Percentiles rank a stretch among this genome's conserved stretches.
Conservation (phyloP, 2,329 filamentous ascomycete species). For the Hymenoscyphus fructigenus region DNA sequence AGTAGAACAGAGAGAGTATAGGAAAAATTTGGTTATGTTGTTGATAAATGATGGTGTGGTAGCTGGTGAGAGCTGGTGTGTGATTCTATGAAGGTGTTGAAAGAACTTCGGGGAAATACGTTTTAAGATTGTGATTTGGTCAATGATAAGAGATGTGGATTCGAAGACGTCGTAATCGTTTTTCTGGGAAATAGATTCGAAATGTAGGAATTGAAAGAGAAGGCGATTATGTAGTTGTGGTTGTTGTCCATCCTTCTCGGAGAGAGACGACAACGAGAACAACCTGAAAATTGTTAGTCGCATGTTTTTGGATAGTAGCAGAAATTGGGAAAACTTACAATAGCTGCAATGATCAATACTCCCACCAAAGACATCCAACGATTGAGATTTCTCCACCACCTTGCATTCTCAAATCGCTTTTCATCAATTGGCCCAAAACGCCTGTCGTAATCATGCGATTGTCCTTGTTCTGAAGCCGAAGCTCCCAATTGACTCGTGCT, state of each 20-base stretch:
- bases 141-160: background rate
- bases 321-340: slow-evolving; percentile 44
- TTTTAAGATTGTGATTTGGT: slow-evolving; percentile 1
- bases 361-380: slow-evolving; percentile 60
- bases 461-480: slow-evolving; percentile 18
- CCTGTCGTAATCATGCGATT: slow-evolving; percentile 28
- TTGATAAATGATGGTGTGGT: background rate
- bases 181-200: background rate
- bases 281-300: slow-evolving; percentile 22
- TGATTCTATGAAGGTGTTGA: background rate
- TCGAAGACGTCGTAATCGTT: slow-evolving; percentile 1
- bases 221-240: slow-evolving; percentile 5
- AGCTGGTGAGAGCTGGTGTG: slow-evolving; percentile 1
- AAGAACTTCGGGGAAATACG: slow-evolving; percentile 5
- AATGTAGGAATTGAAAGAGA: slow-evolving; percentile 1
- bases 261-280: slow-evolving; percentile 31
- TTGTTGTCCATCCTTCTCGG: slow-evolving; percentile 22
- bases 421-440: slow-evolving; percentile 36
- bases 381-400: slow-evolving; percentile 64
- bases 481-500: slow-evolving; percentile 34
- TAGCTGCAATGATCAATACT: slow-evolving; percentile 51
- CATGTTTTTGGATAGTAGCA: background rate
- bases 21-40: background rate
- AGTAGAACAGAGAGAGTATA: background rate
- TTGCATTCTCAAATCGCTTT: slow-evolving; percentile 51